Evolutionary conservation across 345 rosid genomes (phyloP), one percentile per base, ranked within the genome.

Genomic region (Murraya paniculata): DNA sequence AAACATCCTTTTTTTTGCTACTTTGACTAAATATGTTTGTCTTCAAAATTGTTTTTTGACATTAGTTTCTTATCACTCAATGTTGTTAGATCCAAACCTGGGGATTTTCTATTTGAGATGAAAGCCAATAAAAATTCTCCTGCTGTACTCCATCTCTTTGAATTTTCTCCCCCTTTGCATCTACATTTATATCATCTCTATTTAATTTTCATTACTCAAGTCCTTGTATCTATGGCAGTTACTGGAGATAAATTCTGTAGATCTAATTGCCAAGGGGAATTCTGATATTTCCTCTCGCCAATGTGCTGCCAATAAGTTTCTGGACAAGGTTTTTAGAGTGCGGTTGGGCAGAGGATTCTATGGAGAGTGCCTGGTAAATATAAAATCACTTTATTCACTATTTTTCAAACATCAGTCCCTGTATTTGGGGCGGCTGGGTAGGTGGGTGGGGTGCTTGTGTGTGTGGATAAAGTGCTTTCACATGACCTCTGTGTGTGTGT

Each of bases 341-440:
- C 83, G 73, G 48, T 72, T 95, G 78, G 98, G 99, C 78, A 84
- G 91, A 89, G 98, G 99, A 83, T 82, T 95, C 75, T 92, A 93
- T 86, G 99, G 98, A 84, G 94, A 93, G 73, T 95, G 97, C 87
- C 83, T 95, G 97, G 97, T 95, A 90, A 83, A 41, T 48, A 33
- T 13, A 74, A 45, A 67, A 55, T n/a, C n/a, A n/a, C n/a, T n/a
- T n/a, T n/a, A n/a, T n/a, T 74, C 56, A 10, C 53, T 27, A 65
- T 48, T 67, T 72, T 67, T 25, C 56, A 24, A 66, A 56, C 33
- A 76, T 55, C 24, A 8, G 24, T 19, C 18, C 22, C 2, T 21
- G 36, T 39, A 39, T 28, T 14, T 22, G n/a, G n/a, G n/a, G n/a
- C n/a, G n/a, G n/a, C n/a, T n/a, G n/a, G n/a, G n/a, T n/a, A n/a